These are phyloP conservation scores for Cercospora sesami DNA, from an alignment of 2,329 filamentous ascomycete genomes.

Conservation along the genomic window DNA sequence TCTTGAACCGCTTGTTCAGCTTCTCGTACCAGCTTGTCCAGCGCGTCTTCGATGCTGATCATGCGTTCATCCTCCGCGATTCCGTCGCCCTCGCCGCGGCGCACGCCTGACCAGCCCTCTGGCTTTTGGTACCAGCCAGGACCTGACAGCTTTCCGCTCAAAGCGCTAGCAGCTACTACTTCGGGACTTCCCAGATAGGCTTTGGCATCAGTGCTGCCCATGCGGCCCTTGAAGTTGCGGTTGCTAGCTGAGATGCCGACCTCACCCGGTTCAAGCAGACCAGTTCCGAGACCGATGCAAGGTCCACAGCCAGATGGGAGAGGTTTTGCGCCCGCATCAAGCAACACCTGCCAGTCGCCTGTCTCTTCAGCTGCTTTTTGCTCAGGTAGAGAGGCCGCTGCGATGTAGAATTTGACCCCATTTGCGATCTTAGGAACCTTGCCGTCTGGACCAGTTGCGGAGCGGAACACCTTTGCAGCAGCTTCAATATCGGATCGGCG, in stretches of 20 bases:
- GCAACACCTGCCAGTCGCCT: constrained; percentile 80
- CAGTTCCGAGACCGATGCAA: constrained; percentile 81
- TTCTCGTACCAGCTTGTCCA: constrained; percentile 70
- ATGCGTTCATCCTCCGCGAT: constrained; percentile 64
- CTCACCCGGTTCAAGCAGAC: constrained; percentile 80
- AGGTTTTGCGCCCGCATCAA: constrained; percentile 74
- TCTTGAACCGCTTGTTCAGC: constrained; percentile 63
- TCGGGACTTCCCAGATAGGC: constrained; percentile 88
- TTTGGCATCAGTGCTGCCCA: constrained; percentile 77
- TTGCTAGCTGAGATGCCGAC: constrained; percentile 82
- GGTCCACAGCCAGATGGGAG: constrained; percentile 76
- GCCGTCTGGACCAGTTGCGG: constrained; percentile 66
- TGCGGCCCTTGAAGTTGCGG: constrained; percentile 87
- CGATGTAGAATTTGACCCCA: constrained; percentile 83
- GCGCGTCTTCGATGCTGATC: constrained; percentile 65
- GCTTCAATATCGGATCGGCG: constrained; percentile 76
- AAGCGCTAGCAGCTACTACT: constrained; percentile 84
- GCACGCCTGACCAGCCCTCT: constrained; percentile 65
- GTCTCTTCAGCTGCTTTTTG: constrained; percentile 74
- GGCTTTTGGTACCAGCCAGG: constrained; percentile 77
- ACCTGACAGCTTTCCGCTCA: constrained; percentile 70
- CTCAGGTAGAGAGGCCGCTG: constrained; percentile 77
- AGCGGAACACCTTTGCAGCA: constrained; percentile 81
- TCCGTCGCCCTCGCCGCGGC: constrained; percentile 70
- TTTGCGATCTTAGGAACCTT: constrained; percentile 68